Evolutionary conservation across 495 filamentous ascomycete species (phyloP).

Genomic region (Astrothelium subdiscretum): DNA sequence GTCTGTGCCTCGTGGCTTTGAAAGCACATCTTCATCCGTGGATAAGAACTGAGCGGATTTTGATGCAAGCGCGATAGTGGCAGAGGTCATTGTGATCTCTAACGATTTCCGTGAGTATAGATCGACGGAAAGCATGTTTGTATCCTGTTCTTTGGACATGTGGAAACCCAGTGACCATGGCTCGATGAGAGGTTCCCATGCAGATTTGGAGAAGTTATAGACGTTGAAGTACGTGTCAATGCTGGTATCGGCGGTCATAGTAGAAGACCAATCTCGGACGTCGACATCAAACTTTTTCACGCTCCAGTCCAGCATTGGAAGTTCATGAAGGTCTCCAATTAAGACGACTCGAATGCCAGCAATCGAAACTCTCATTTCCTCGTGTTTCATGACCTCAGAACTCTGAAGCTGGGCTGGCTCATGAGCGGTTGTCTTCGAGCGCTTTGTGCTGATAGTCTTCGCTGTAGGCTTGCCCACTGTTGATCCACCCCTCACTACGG

Average conservation of each 20-base stretch:
- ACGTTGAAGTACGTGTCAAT: slow-evolving; percentile 92
- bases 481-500: slow-evolving; percentile 52
- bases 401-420: slow-evolving; percentile 21
- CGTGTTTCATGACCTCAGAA: slow-evolving; percentile 55
- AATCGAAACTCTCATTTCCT: slow-evolving; percentile 72
- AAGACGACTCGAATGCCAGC: slow-evolving; percentile 87
- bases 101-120: slow-evolving; percentile 77
- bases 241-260: slow-evolving; percentile 72
- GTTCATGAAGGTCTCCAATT: slow-evolving; percentile 89
- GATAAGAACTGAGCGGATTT: slow-evolving; percentile 87
- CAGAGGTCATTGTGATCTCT: slow-evolving; percentile 85
- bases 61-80: slow-evolving; percentile 83
- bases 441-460: slow-evolving; percentile 30
- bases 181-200: slow-evolving; percentile 93
- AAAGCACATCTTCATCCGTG: slow-evolving; percentile 82
- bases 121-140: slow-evolving; percentile 69
- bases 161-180: slow-evolving; percentile 92
- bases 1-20: slow-evolving; percentile 83
- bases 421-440: slow-evolving; percentile 20
- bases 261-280: slow-evolving; percentile 81
- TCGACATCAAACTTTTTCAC: slow-evolving; percentile 78
- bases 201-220: slow-evolving; percentile 97
- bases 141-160: slow-evolving; percentile 64
- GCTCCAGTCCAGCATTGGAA: slow-evolving; percentile 88
- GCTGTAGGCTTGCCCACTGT: slow-evolving; percentile 40